Evolutionary conservation across 2,329 filamentous ascomycete species (phyloP), one percentile per base, ranked within the genome.

Genomic region (Cephalotrichum gorgonifer): DNA sequence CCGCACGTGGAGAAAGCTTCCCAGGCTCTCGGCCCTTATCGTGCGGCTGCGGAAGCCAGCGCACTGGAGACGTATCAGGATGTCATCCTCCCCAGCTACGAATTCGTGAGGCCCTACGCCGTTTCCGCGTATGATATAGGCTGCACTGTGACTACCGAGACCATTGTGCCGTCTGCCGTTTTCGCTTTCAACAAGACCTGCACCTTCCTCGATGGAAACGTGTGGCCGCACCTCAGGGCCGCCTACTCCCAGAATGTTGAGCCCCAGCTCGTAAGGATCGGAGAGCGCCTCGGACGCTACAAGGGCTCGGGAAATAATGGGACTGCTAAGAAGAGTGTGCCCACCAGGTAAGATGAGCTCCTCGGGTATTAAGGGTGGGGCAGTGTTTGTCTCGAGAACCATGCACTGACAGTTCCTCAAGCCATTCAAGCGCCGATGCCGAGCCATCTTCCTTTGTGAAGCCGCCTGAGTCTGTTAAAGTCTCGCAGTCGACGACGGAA

Each of bases 201-300:
- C 51, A 68, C 76, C 12, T 91, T 96, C 59, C 68, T 94, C 30
- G 79, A 88, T 51, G 78, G 79, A 43, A 83, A 81, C 2, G 71
- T 97, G 15, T 93, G 87, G 84, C 91, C 91, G 2, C 83, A 85
- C 54, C 54, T 96, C 11, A 81, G 85, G 25, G 75, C 86, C 14
- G 69, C 96, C 5, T 97, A 97, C 60, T 79, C 83, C 11, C 83
- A 95, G 60, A 95, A 95, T 57, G 90, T 98, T 3, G 90, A 97
- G 68, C 94, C 94, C 14, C 94, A 98, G 65, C 75, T 98, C 14
- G 79, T 91, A 50, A 88, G 89, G 58, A 97, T 98, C 58, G 87
- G 88, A 12, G 86, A 96, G 68, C 83, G 90, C 43, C 76, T 98
- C 11, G 90, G 89, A 38, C 75, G 85, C 44, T 87, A 89, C 65